Percentiles rank a stretch among this genome's conserved stretches.
Evolutionary conservation across 208 protist species (phyloP).

Genomic region (Crithidia expoeki): DNA sequence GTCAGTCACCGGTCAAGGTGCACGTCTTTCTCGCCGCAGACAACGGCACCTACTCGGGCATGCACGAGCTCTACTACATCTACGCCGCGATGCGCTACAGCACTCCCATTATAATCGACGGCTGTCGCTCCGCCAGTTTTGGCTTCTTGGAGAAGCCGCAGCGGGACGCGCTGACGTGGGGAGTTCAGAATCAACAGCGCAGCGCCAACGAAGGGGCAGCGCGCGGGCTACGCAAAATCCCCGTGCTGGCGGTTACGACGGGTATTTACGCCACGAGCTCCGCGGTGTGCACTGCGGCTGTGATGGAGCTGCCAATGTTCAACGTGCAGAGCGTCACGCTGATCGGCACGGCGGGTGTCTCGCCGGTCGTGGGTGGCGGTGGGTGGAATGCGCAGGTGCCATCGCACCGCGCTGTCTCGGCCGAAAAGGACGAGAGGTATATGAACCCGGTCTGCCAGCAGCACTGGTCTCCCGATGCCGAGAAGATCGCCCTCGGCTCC

Average conservation of each 20-base stretch:
- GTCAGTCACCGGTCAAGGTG: constrained; percentile 27
- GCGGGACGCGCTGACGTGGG: constrained; percentile 41
- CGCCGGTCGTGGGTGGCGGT: constrained; percentile 58
- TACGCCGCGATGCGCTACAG: constrained; percentile 48
- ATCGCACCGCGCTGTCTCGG: constrained; percentile 4
- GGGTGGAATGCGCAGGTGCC: constrained; percentile 38
- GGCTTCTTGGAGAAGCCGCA: constrained; percentile 48
- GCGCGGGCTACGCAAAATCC: constrained; percentile 27
- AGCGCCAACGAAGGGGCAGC: constrained; percentile 6
- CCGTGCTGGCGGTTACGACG: constrained; percentile 53
- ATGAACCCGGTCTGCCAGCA: constrained; percentile 38
- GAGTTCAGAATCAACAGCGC: constrained; percentile 16
- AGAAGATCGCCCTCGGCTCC: constrained; percentile 56
- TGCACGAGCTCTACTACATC: constrained; percentile 60
- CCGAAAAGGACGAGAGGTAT: constrained; percentile 19
- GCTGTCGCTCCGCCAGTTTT: constrained; percentile 47
- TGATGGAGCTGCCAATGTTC: constrained; percentile 55
- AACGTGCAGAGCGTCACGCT: constrained; percentile 47
- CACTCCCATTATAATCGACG: constrained; percentile 29
- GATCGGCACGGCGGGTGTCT: constrained; percentile 57
- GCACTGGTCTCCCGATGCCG: constrained; percentile 22
- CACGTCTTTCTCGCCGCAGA: constrained; percentile 65
- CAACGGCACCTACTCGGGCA: constrained; percentile 60
- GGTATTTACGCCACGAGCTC: constrained; percentile 52
- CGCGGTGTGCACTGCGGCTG: constrained; percentile 42